Conservation (phyloP, 768 basidiomycete genomes). For the Mycena filopes region DNA sequence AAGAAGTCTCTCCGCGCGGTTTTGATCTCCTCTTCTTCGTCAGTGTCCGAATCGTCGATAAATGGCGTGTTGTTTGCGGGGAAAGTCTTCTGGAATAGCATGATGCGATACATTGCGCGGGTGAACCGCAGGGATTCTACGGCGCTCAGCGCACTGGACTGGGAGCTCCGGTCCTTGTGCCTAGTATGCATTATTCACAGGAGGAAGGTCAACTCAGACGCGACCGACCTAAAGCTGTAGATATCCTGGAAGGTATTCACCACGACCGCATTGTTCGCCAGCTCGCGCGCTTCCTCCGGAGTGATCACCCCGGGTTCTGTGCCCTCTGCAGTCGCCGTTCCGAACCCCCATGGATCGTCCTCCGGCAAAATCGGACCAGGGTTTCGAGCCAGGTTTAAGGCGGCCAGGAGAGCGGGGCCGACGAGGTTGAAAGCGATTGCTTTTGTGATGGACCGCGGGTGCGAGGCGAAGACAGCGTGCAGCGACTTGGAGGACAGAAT, state of each 20-base stretch:
- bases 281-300: no score
- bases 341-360: no score
- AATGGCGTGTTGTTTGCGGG: not conserved
- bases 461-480: not conserved
- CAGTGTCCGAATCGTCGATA: constrained; percentile 6
- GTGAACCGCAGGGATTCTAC: constrained; percentile 5
- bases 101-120: constrained; percentile 3
- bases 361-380: no score
- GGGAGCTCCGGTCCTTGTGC: not conserved
- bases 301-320: no score
- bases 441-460: constrained; percentile 1
- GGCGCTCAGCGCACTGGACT: not conserved
- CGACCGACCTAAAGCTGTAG: not conserved
- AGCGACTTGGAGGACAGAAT: not conserved
- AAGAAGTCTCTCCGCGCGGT: not conserved
- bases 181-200: not conserved
- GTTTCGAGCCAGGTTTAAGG: not conserved
- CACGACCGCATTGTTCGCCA: no score
- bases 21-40: not conserved
- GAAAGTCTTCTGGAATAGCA: not conserved
- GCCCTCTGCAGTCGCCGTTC: no score
- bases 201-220: not conserved
- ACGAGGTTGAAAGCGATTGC: not conserved
- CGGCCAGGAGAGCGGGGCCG: not conserved
- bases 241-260: not conserved